Base-by-base conservation (phyloP, 768 basidiomycete genomes). In the Lactifluus echinatus region DNA sequence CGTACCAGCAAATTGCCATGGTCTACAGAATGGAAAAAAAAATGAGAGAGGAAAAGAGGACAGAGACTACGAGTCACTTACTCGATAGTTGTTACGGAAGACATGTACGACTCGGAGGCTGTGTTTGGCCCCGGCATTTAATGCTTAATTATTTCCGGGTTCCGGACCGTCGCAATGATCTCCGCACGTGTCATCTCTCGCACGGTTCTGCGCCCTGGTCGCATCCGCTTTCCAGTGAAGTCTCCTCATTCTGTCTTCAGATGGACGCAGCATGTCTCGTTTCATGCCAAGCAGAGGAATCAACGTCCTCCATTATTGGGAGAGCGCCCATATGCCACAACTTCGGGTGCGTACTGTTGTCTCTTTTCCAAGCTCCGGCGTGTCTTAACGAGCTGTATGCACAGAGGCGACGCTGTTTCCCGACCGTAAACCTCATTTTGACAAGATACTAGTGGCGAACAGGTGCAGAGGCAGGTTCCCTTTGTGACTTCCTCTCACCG, bases 371-470 rank as follows among this genome's bases (percentile, higher is more conserved):
- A 7, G 21, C 8, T 10, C 12, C 7, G 14, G 14, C 14, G 5
- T 5, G 10, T 7, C 40, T 53, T 28, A 19, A 44, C 44, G 11
- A 31, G 3, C 17, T n/a, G 8, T 26, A 39, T 24, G 17, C 17
- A 28, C 48, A 59, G 58, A 45, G 28, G 21, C 29, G 1, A 12
- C 33, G 8, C 43, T 23, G n/a, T 15, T 17, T 26, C 46, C 11
- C 21, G 12, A 4, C 4, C 56, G 70, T 42, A 73, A 69, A 33
- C 81, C 87, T 10, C 85, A 86, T 63, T 92, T 93, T 63, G 83
- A 89, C 74, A 96, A 96, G 76, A 89, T 94, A 58, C 77, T 96
- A 23, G 83, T 96, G 55, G 93, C 93, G 0, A 96, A 96, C 67
- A 75, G 93, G 93, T 86, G 54, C 51, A 74, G 53, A n/a, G 23